phyloP scores from a whole-genome alignment of 352 stramenopile genomes.

The Phytophthora nicotianae region DNA sequence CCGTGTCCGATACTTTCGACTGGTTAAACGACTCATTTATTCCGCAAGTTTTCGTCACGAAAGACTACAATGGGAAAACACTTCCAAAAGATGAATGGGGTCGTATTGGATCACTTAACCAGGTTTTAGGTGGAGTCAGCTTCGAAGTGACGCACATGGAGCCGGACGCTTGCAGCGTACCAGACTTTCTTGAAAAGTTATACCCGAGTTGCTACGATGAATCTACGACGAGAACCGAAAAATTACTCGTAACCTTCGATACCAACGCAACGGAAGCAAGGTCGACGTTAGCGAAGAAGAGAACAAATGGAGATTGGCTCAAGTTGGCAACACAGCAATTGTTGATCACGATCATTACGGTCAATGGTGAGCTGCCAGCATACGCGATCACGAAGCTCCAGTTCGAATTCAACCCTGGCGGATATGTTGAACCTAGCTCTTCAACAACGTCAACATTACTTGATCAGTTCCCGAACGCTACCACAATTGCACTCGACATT shows the following conservation, averaged over 20 bases:
- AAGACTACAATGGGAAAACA: slow-evolving; percentile 45
- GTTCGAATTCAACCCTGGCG: slow-evolving; percentile 6
- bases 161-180: slow-evolving; percentile 9
- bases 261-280: slow-evolving; percentile 10
- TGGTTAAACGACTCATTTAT: slow-evolving; percentile 53
- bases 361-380: slow-evolving; percentile 10
- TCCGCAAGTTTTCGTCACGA: slow-evolving; percentile 47
- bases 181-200: slow-evolving; percentile 4
- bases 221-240: neutral
- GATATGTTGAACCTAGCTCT: slow-evolving; percentile 19
- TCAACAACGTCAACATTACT: slow-evolving; percentile 31
- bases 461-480: slow-evolving; percentile 36
- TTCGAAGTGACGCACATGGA: slow-evolving; percentile 29
- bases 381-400: slow-evolving; percentile 15
- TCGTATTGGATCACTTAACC: slow-evolving; percentile 39
- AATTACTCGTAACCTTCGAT: slow-evolving; percentile 14
- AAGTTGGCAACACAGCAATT: slow-evolving; percentile 5
- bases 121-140: slow-evolving; percentile 41
- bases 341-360: slow-evolving; percentile 10
- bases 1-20: slow-evolving; percentile 38
- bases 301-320: slow-evolving; percentile 6
- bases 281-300: slow-evolving; percentile 5
- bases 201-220: slow-evolving; percentile 15
- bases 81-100: slow-evolving; percentile 36
- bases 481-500: slow-evolving; percentile 34